Base-by-base conservation (phyloP, 345 rosid species). In the Schrenkiella parvula region DNA sequence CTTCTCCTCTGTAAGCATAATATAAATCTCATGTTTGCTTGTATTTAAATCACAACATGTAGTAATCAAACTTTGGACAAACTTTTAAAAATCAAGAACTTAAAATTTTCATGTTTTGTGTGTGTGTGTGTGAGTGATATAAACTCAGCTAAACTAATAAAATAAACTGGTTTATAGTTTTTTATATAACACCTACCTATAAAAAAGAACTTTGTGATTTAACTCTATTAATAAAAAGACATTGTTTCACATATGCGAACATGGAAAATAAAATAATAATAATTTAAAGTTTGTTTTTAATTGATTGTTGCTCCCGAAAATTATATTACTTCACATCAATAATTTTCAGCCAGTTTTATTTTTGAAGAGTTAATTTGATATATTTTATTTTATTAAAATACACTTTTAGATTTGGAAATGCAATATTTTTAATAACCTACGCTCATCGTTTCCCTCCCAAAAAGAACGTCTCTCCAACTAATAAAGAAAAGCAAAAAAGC, bases 401-500 rank as follows among this genome's bases (percentile, higher is more conserved):
- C 6, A 0, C 4, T n/a, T n/a, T n/a, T 44, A 3, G 7, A 6
- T 19, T 18, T 3, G 3, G 25, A 21, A 46, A 47, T 21, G 17
- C 3, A 8, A 13, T 1, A 9, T 47, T 10, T 47, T 47, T 47
- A 47, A 21, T 47, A 7, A 59, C 47, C 29, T 32, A 47, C 1
- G 51, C 43, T 57, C 14, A 32, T 1, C 3, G 21, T 51, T 71
- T 74, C 72, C 78, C 78, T 73, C 78, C 35, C 18, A 37, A 74
- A 74, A 68, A 50, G 78, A 75, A 75, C 18, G 64, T 53, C 55
- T 46, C 52, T 50, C 69, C 69, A 61, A 67, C 17, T 59, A 74
- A 74, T 47, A 75, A 57, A 76, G 64, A 69, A 69, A 51, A 47
- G 37, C 61, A 54, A 70, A 53, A 73, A 70, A 28, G 31, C 62